Conservation (phyloP, 2,329 filamentous ascomycete genomes). For the Aspergillus bombycis region DNA sequence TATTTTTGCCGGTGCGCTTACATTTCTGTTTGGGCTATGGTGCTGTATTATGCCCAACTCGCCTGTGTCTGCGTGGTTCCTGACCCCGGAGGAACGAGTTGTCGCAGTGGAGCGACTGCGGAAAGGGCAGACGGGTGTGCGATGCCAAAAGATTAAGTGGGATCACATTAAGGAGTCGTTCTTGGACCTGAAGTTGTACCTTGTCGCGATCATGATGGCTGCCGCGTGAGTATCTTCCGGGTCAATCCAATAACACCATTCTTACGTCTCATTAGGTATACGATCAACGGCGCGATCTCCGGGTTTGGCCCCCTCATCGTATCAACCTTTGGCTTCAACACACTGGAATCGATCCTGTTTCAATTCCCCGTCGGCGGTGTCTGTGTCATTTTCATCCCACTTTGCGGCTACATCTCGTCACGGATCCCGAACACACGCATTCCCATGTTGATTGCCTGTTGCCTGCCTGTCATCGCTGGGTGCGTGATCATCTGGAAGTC, state of each 20-base stretch:
- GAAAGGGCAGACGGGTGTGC: conserved; percentile 64
- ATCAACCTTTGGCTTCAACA: conserved; percentile 68
- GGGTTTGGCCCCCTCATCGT: conserved; percentile 75
- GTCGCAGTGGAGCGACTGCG: conserved; percentile 67
- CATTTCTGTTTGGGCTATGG: conserved; percentile 65
- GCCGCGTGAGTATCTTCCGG: conserved; percentile 51
- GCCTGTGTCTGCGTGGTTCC: conserved; percentile 70
- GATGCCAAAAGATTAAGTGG: conserved; percentile 63
- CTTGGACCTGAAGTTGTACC: conserved; percentile 64
- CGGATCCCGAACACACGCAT: conserved; percentile 66
- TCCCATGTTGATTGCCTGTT: conserved; percentile 66
- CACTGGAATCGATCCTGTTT: conserved; percentile 68
- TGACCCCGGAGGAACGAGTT: conserved; percentile 64
- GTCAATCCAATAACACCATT: not conserved
- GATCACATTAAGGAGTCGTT: conserved; percentile 62
- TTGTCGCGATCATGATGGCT: conserved; percentile 69
- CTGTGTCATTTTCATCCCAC: conserved; percentile 67
- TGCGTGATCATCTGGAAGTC: conserved; percentile 76
- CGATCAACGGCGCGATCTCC: conserved; percentile 70
- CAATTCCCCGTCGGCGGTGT: conserved; percentile 74
- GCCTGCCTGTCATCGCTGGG: conserved; percentile 73
- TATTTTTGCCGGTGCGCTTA: conserved; percentile 65
- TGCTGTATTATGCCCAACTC: conserved; percentile 70
- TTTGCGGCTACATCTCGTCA: conserved; percentile 67
- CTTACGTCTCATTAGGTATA: conserved; percentile 52